Evolutionary conservation across 139 green algal genomes (phyloP).

Genomic region (Dunaliella sp.): DNA sequence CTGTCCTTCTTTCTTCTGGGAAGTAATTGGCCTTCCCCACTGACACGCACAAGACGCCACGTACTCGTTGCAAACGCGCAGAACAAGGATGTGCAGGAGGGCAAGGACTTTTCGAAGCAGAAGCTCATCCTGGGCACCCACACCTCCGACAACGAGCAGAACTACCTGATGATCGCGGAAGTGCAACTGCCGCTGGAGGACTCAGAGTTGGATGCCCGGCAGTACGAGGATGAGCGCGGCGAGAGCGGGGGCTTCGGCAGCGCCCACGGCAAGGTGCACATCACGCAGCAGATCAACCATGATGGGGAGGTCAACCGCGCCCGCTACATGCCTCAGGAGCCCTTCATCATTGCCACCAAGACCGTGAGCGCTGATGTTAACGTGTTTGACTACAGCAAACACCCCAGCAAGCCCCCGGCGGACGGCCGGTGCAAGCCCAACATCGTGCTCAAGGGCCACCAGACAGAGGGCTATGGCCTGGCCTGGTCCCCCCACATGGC

Average conservation of each 20-base stretch:
- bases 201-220: slow-evolving; percentile 66
- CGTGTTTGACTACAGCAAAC: slow-evolving; percentile 98
- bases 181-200: slow-evolving; percentile 91
- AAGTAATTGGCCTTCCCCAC: no score
- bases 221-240: slow-evolving; percentile 87
- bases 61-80: no score
- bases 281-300: slow-evolving; percentile 98
- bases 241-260: slow-evolving; percentile 92
- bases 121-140: slow-evolving; percentile 96
- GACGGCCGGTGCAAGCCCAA: slow-evolving; percentile 84
- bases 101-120: slow-evolving; percentile 89
- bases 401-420: slow-evolving; percentile 84
- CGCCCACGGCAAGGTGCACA: slow-evolving; percentile 70
- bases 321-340: slow-evolving; percentile 64
- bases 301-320: slow-evolving; percentile 98
- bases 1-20: no score
- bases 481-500: slow-evolving; percentile 85
- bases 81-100: slow-evolving; percentile 48
- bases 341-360: slow-evolving; percentile 98
- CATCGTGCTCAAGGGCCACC: slow-evolving; percentile 79
- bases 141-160: slow-evolving; percentile 97
- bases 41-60: no score
- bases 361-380: slow-evolving; percentile 84
- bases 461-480: slow-evolving; percentile 96
- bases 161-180: slow-evolving; percentile 97